Base-by-base conservation (phyloP, 1,284 basidiomycete genomes). In the Laetiporus sulphureus region DNA sequence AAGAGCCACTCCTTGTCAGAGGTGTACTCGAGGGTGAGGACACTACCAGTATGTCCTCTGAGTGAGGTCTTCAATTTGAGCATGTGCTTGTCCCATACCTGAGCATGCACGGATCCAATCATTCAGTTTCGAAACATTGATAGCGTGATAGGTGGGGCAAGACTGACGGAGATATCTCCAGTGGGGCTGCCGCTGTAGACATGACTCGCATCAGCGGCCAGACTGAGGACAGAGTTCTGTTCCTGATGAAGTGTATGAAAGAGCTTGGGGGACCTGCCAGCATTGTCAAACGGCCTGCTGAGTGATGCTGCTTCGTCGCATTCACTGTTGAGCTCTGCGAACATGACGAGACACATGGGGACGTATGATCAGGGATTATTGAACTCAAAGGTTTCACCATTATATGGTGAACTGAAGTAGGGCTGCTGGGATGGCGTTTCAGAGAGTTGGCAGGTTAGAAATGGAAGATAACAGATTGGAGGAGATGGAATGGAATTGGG, bases 131-230 rank as follows among this genome's bases (percentile, higher is more conserved):
- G n/a, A 34, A 22, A 20, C 13, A 13, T 22, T n/a, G 2, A 5
- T 22, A 29, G 34, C 4, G n/a, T 39, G 34, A n/a, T n/a, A n/a
- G n/a, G 16, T 8, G 34, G 11, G 13, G 41, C 49, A 15, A 22
- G 41, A 62, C 70, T 58, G 53, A 90, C 88, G 39, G 79, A 81
- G 43, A 80, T 91, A 54, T 86, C 77, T 43, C 77, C 70, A 41
- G 76, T 79, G 58, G 94, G 91, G 52, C 81, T 88, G 1, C 91
- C 91, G 32, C 83, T 87, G 57, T 86, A 95, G 40, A 95, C 86
- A 56, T 86, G 74, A 5, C 69, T 60, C 3, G 75, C 73, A 55
- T 85, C 82, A 1, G 85, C 79, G 16, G 82, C 83, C 5, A 94
- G 65, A 57, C 85, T 81, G 29, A 93, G 69, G 2, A 91, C 80